phyloP scores from a whole-genome alignment of 192 early-diverging fungal species.

The Coemansia sp. region DNA sequence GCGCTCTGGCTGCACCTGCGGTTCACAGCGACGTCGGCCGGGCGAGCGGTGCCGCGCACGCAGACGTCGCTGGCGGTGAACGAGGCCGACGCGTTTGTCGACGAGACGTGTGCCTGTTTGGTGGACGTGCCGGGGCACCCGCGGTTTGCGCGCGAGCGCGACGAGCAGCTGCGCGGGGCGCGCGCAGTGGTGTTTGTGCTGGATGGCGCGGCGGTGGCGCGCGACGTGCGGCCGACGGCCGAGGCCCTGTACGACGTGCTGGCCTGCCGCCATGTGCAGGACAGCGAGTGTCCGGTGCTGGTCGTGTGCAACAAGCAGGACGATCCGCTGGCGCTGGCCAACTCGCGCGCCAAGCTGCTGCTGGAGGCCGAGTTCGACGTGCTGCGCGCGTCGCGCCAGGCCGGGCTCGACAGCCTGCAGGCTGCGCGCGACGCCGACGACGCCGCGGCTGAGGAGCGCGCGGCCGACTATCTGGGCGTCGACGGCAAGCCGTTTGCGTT shows the following conservation, averaged over 20 bases:
- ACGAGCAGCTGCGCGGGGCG: slow-evolving; percentile 65
- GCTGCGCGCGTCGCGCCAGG: slow-evolving; percentile 24
- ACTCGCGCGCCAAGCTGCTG: slow-evolving; percentile 58
- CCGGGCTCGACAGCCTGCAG: slow-evolving; percentile 24
- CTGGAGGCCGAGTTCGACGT: slow-evolving; percentile 75
- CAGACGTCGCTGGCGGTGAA: slow-evolving; percentile 45
- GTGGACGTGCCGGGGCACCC: slow-evolving; percentile 91
- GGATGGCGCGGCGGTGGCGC: slow-evolving; percentile 60
- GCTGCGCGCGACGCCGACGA: slow-evolving; percentile 29
- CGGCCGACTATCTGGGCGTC: slow-evolving; percentile 70
- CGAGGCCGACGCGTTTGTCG: slow-evolving; percentile 12
- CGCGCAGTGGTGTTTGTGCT: slow-evolving; percentile 74
- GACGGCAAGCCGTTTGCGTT: slow-evolving; percentile 78
- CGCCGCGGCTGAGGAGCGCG: slow-evolving; percentile 55
- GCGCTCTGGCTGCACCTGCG: slow-evolving; percentile 41
- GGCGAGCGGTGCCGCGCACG: slow-evolving; percentile 17
- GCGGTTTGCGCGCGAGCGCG: slow-evolving; percentile 68
- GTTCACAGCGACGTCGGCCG: slow-evolving; percentile 8
- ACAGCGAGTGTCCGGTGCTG: slow-evolving; percentile 60
- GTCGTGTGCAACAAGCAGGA: slow-evolving; percentile 86
- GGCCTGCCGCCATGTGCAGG: slow-evolving; percentile 56
- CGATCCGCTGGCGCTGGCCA: slow-evolving; percentile 63
- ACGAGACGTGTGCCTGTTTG: slow-evolving; percentile 35
- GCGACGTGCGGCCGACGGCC: slow-evolving; percentile 57
- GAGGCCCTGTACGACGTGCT: slow-evolving; percentile 83